A percentile compares a stretch with the other conserved stretches of the same genome.
Conservation (phyloP, 2,329 filamentous ascomycete species). For the Xylariaceae sp. region DNA sequence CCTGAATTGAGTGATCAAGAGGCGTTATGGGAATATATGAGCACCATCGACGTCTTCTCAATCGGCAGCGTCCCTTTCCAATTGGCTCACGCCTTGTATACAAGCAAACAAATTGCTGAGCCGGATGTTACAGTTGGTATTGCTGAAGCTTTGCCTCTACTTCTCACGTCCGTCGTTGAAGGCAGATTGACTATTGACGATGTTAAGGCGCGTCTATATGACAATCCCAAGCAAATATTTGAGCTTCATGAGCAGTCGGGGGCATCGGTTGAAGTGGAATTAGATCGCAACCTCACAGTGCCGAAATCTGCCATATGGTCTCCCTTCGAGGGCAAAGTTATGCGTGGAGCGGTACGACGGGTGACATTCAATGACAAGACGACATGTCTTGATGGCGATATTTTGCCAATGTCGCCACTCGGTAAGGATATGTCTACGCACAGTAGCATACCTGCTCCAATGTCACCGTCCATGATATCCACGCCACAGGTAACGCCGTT, state of each 20-base stretch:
- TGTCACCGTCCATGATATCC: slow-evolving; percentile 57
- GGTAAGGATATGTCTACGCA: slow-evolving; percentile 76
- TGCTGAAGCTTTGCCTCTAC: slow-evolving; percentile 66
- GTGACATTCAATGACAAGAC: slow-evolving; percentile 73
- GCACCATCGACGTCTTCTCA: slow-evolving; percentile 73
- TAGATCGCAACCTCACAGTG: slow-evolving; percentile 65
- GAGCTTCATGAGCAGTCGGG: slow-evolving; percentile 77
- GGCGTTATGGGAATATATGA: slow-evolving; percentile 69
- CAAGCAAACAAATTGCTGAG: slow-evolving; percentile 38
- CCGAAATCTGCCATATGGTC: slow-evolving; percentile 56
- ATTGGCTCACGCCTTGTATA: slow-evolving; percentile 53
- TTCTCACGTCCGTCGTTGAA: slow-evolving; percentile 71
- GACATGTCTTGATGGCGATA: slow-evolving; percentile 67
- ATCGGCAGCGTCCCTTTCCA: slow-evolving; percentile 76
- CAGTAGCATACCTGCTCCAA: slow-evolving; percentile 43
- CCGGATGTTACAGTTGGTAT: slow-evolving; percentile 63
- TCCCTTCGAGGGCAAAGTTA: slow-evolving; percentile 64
- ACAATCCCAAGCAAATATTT: slow-evolving; percentile 77
- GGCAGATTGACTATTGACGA: slow-evolving; percentile 71
- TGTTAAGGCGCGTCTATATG: slow-evolving; percentile 65
- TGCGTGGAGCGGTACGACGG: slow-evolving; percentile 67
- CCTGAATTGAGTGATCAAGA: slow-evolving; percentile 65
- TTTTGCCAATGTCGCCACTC: slow-evolving; percentile 51
- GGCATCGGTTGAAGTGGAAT: slow-evolving; percentile 68
- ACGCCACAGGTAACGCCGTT: slow-evolving; percentile 39